Evolutionary conservation across 2,329 filamentous ascomycete genomes (phyloP).

Genomic region (Celoporthe dispersa): DNA sequence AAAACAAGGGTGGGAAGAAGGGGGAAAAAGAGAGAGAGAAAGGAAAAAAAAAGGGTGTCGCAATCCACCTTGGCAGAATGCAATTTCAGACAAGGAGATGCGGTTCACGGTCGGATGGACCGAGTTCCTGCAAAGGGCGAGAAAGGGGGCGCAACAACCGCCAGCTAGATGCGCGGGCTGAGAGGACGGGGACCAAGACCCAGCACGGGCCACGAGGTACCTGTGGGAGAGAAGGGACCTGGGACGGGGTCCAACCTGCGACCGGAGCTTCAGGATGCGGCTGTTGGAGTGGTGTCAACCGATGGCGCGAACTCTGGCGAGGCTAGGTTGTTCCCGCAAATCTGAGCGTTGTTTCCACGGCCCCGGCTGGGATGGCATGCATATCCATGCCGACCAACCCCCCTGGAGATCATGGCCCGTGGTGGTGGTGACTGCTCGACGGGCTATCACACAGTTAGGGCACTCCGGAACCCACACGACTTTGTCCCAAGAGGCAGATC

Average conservation of each 20-base stretch:
- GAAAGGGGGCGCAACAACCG: slow-evolving; percentile 19
- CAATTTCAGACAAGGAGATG: slow-evolving; percentile 20
- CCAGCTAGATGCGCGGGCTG: slow-evolving; percentile 12
- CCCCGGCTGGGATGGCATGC: slow-evolving; percentile 25
- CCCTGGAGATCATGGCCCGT: not conserved
- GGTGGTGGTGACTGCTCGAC: not conserved
- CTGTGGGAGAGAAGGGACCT: slow-evolving; percentile 5
- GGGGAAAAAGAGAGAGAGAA: slow-evolving; percentile 16
- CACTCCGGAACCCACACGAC: not conserved
- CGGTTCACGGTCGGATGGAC: slow-evolving; percentile 13
- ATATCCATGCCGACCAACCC: slow-evolving; percentile 20
- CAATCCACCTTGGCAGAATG: slow-evolving; percentile 13
- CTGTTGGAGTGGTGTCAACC: slow-evolving; percentile 15
- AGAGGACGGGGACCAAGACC: not conserved
- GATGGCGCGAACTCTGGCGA: slow-evolving; percentile 12
- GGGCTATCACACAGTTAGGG: not conserved
- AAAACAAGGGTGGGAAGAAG: too few relatives aligned
- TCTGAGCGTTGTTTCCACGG: slow-evolving; percentile 26
- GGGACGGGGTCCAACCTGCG: slow-evolving; percentile 18
- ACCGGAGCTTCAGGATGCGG: slow-evolving; percentile 22
- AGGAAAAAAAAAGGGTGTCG: not conserved
- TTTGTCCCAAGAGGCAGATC: not conserved
- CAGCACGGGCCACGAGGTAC: slow-evolving; percentile 7
- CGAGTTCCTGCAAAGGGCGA: slow-evolving; percentile 12
- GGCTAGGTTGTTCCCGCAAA: slow-evolving; percentile 22